Evolutionary conservation across 495 filamentous ascomycete genomes (phyloP), one percentile per base, ranked within the genome.

Genomic region (Terfezia claveryi): DNA sequence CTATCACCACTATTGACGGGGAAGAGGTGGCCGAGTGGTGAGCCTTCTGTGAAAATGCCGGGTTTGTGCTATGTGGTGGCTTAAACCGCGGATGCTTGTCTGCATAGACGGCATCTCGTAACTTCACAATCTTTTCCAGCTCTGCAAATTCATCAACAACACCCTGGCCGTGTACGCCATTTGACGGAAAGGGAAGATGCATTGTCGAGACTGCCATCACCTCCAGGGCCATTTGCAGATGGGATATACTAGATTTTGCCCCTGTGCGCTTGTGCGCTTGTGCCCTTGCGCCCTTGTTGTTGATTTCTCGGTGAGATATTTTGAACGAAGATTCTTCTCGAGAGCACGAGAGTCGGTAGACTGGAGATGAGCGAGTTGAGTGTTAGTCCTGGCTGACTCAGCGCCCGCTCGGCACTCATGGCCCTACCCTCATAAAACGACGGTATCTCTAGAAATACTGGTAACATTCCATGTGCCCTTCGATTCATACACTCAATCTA

Each of bases 81-180:
- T 80, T 86, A 67, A 88, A 75, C 58, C 77, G 76, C 52, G 83
- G 77, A 67, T 91, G 84, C 60, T 74, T 78, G 53, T 82, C 82
- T 58, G 80, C 73, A 66, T 83, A 74, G 55, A 94, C 76, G 51
- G 82, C 75, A 72, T 89, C 80, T 61, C 78, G 81, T 61, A 93
- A 78, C 55, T 69, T 74, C 54, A 87, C 65, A 61, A 94, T 80
- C 64, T 82, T 85, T 62, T 81, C 76, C 68, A 80, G 85, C 63
- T 84, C 77, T 57, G 61, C 63, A 38, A 74, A 56, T 38, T 69
- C 62, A 36, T 61, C 54, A 37, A 62, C 55, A 37, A 62, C 59
- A n/a, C 62, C 54, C 16, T 44, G 38, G 14, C 4, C 41, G 17
- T 46, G 12, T 2, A 14, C 17, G 41, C 41, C 17, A 20, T 20